Evolutionary conservation across 768 basidiomycete species (phyloP), one percentile per base, ranked within the genome.

Genomic region (Podaxis mareebaensis): DNA sequence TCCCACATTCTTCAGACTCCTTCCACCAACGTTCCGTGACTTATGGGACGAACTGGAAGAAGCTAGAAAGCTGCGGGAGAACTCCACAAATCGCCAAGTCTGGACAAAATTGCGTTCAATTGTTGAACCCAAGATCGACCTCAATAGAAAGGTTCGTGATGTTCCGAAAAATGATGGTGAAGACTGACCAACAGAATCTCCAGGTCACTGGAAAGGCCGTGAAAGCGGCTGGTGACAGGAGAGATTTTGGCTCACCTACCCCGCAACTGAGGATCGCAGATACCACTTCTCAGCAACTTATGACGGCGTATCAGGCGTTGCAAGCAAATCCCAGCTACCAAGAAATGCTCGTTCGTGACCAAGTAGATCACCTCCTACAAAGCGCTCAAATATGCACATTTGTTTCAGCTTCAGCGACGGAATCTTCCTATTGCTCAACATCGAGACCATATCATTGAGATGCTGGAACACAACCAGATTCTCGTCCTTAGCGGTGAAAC

Each of bases 41-140:
- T 78, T 99, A 17, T 99, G 96, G 96, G 90, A 93, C 60, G 93
- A 96, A 72, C 76, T 98, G 15, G 95, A 95, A 69, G 72, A 67
- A 3, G 75, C 78, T 28, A 81, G 92, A 67, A 91, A 88, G 68
- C 64, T 69, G 5, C 78, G 77, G 36, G 87, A 90, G 60, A 88
- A 93, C 64, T 72, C 70, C 20, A 81, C 77, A 20, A 95, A 96
- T 70, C 79, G 92, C 33, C 74, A 73, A 7, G 74, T 87, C 11
- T 96, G 97, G 94, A 80, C 80, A 5, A 87, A 83, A 61, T 73
- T 96, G 55, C 80, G 83, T 63, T 75, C 72, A 15, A 84, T 96
- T 20, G 70, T 91, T n/a, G 83, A 85, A 58, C 72, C 78, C n/a
- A 93, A 88, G 75, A 65, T 85, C n/a, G 76, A 77, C 36, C 60